A percentile compares a stretch with the other conserved stretches of the same genome.
phyloP scores from a whole-genome alignment of 495 filamentous ascomycete genomes.

The Sordaria brevicollis region DNA sequence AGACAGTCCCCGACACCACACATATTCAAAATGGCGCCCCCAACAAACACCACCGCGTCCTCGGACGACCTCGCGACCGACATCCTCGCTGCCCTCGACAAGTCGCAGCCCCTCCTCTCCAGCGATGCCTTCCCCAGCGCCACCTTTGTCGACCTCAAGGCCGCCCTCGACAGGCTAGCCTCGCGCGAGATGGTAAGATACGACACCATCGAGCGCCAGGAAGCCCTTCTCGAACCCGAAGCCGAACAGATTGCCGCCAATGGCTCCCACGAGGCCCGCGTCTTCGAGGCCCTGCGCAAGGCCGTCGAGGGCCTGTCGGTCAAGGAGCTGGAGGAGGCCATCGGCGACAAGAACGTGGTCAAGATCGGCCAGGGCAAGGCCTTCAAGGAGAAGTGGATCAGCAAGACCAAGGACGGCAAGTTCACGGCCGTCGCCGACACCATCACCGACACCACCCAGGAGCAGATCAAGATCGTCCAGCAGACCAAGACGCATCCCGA shows the following conservation, averaged over 20 bases:
- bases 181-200: slow-evolving; percentile 81
- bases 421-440: slow-evolving; percentile 38
- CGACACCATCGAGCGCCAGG: slow-evolving; percentile 69
- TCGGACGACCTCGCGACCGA: slow-evolving; percentile 49
- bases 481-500: slow-evolving; percentile 57
- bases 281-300: slow-evolving; percentile 74
- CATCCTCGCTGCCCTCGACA: slow-evolving; percentile 57
- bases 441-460: slow-evolving; percentile 68
- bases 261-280: slow-evolving; percentile 89
- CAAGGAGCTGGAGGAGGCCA: slow-evolving; percentile 57
- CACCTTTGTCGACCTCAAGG: slow-evolving; percentile 66
- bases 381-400: slow-evolving; percentile 94
- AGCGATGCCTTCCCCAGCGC: slow-evolving; percentile 64
- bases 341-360: slow-evolving; percentile 73
- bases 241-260: slow-evolving; percentile 66
- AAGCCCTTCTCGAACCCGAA: slow-evolving; percentile 68
- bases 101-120: slow-evolving; percentile 54
- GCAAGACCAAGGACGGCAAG: slow-evolving; percentile 64
- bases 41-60: slow-evolving; percentile 8
- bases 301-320: slow-evolving; percentile 73
- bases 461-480: slow-evolving; percentile 61
- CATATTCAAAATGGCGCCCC: background rate
- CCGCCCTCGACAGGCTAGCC: slow-evolving; percentile 72
- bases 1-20: no score
- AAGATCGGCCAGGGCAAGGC: slow-evolving; percentile 93